Base-by-base conservation (phyloP, 2,329 filamentous ascomycete genomes). In the Simplicillium sp. region DNA sequence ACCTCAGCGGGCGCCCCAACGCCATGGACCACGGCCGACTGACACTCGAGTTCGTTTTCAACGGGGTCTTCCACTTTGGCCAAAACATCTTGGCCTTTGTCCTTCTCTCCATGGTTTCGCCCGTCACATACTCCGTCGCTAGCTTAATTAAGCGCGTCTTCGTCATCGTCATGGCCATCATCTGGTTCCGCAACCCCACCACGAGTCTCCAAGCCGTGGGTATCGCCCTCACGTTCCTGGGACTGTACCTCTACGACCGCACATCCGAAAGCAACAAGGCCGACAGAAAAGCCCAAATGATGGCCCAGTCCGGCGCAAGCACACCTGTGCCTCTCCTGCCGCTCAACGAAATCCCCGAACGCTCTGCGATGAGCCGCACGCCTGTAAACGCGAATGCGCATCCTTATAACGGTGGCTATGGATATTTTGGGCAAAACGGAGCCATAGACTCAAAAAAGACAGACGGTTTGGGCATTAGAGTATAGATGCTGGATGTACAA, bases 91-190 rank as follows among this genome's bases (percentile, higher is more conserved):
- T 98, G 41, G 92, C 92, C 0, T 98, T 98, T 57, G 71, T 95
- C 16, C 72, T 98, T 6, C 70, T 98, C 7, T 95, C 88, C 40
- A 84, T 95, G 68, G 84, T 97, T 11, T 94, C 88, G 0, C 92
- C 92, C 0, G 92, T 98, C 31, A 97, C 92, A 0, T 98, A 98
- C 66, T 95, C 87, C 0, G 90, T 98, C 31, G 92, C 92, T 29
- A 94, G 85, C 42, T 70, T 98, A 46, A 92, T 98, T 63, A 98
- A 98, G 67, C 84, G 92, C 37, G 92, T 98, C 11, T 96, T 95
- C 56, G 90, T 98, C 54, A 95, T 98, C 52, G 77, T 92, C 44
- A 84, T 95, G 51, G 88, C 92, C 7, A 90, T 98, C 46, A 67
- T 97, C 50, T 98, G 92, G 92, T 98, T 97, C 64, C 84, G 87